Base-by-base conservation (phyloP, 352 stramenopile genomes). In the Peronosclerospora sorghi region DNA sequence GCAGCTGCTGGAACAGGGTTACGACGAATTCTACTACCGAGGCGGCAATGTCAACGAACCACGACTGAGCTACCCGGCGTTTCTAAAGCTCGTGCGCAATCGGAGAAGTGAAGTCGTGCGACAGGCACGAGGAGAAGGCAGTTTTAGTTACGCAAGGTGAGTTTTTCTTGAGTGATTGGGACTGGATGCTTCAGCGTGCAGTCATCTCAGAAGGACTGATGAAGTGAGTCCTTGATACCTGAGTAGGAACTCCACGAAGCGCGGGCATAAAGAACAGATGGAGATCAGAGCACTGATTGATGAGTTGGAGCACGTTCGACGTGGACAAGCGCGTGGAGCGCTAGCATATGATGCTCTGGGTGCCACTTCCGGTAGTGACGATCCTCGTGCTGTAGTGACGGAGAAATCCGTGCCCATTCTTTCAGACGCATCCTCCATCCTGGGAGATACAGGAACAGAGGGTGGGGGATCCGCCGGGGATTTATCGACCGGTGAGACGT, bases 11-110 rank as follows among this genome's bases (percentile, higher is more conserved):
- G 60, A 76, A 29, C 62, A 82, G 15, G 73, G 57, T 3, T 82
- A 83, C 45, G 70, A 80, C 48, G 70, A 82, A 59, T 86, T 80
- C 40, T 80, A 77, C 41, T 72, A 78, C 37, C 62, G 76, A 32
- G 70, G 70, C 30, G 73, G 73, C 14, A 73, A 62, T 37, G 30
- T 78, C 6, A 68, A 68, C 44, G 73, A 86, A 39, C 68, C 61
- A 19, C 58, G 68, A 21, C 56, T 86, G 27, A 55, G 32, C 10
- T 83, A 86, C 54, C 28, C 65, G 5, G 61, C 70, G 5, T 86
- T 86, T 43, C 45, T 83, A 14, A 83, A 82, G 53, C 60, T 82
- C 5, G 63, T 86, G 20, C 73, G 73, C 18, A 86, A 86, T 51
- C 52, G 73, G 35, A 56, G 73, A 14, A 60, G 68, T 28, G 73